These are phyloP conservation scores for Cytospora paraplurivora DNA, from an alignment of 2,329 filamentous ascomycete species.

Conservation along the genomic window DNA sequence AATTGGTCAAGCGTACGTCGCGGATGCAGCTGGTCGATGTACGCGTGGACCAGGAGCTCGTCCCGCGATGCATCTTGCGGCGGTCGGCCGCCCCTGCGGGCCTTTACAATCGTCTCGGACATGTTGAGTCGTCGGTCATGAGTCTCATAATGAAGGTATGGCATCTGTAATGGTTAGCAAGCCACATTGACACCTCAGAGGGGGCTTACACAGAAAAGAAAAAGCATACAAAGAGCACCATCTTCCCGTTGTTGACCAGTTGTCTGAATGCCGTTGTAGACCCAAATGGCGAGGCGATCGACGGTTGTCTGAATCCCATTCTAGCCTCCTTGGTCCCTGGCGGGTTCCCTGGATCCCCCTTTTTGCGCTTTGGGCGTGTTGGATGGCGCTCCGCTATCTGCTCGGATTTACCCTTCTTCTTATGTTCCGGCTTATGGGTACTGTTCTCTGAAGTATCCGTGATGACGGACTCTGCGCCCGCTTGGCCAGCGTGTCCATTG, in stretches of 20 bases:
- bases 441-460: conserved; percentile 31
- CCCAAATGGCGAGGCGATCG: conserved; percentile 21
- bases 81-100: conserved; percentile 38
- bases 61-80: conserved; percentile 40
- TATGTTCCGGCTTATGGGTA: conserved; percentile 34
- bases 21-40: conserved; percentile 56
- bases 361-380: conserved; percentile 37
- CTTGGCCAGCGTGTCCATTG: neutral
- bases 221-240: conserved; percentile 41
- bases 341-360: conserved; percentile 41
- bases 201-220: neutral
- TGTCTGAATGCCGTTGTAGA: conserved; percentile 37
- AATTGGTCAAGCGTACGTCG: conserved; percentile 67
- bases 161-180: conserved; percentile 51
- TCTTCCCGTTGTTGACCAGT: conserved; percentile 36
- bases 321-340: conserved; percentile 38
- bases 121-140: conserved; percentile 56
- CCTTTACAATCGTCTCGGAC: conserved; percentile 51
- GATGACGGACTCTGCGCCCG: conserved; percentile 20
- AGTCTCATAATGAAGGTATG: conserved; percentile 67
- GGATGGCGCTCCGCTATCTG: conserved; percentile 42
- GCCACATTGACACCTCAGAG: conserved; percentile 36
- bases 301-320: conserved; percentile 26
- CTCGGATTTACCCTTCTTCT: conserved; percentile 42
- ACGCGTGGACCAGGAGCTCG: conserved; percentile 50